Conservation (phyloP, 176 grass and related monocot genomes). For the Musa acuminata region DNA sequence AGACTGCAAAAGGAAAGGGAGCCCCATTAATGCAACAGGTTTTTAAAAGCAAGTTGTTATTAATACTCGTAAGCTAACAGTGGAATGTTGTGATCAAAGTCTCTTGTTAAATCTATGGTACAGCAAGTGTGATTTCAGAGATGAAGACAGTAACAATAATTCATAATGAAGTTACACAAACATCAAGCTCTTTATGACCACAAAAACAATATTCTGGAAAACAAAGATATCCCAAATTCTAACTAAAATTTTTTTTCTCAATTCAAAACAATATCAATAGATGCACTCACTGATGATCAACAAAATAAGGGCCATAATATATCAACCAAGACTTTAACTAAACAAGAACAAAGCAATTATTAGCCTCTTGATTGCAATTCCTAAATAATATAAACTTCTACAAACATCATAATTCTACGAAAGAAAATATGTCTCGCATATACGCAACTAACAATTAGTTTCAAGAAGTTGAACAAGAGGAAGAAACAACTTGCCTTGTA, state of each 20-base stretch:
- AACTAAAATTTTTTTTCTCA: neutral
- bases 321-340: no score
- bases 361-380: no score
- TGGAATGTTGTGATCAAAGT: neutral
- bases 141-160: no score
- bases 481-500: constrained; percentile 56
- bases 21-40: neutral
- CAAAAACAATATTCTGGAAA: no score
- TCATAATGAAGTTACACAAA: neutral
- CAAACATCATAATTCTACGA: neutral
- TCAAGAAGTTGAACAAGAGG: neutral
- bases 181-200: neutral
- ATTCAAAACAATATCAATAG: neutral
- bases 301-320: no score
- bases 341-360: no score
- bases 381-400: neutral
- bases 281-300: neutral
- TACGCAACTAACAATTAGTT: neutral
- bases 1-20: constrained; percentile 24
- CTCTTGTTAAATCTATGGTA: no score
- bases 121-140: no score
- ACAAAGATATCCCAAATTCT: neutral
- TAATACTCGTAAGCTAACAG: neutral
- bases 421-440: neutral
- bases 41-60: neutral